A percentile compares a stretch with the other conserved stretches of the same genome.
phyloP scores from a whole-genome alignment of 306 rosid species.

The Dryas alaskensis region DNA sequence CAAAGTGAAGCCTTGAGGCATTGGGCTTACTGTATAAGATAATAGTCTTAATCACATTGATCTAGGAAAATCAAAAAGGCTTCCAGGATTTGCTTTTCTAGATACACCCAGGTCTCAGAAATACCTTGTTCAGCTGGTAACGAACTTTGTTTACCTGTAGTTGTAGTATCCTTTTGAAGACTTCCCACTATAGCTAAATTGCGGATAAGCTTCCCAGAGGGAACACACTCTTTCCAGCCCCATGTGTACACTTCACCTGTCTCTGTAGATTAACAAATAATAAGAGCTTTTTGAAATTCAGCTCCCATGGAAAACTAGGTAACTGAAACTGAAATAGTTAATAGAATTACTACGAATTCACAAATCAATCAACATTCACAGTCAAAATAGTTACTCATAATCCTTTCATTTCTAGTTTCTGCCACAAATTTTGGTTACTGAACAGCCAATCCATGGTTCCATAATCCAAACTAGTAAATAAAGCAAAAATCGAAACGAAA shows the following conservation, averaged over 20 bases:
- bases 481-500: background rate
- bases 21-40: slow-evolving; percentile 45
- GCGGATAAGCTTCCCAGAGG: slow-evolving; percentile 59
- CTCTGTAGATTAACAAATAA: slow-evolving; percentile 38
- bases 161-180: slow-evolving; percentile 42
- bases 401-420: background rate
- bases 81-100: background rate
- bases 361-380: background rate
- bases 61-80: background rate
- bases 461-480: background rate
- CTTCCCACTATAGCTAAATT: slow-evolving; percentile 49
- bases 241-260: slow-evolving; percentile 72
- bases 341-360: background rate
- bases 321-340: background rate
- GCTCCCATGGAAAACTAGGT: background rate
- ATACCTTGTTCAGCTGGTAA: slow-evolving; percentile 57
- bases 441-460: background rate
- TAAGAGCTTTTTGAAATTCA: background rate
- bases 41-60: slow-evolving; percentile 35
- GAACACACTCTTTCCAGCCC: slow-evolving; percentile 98
- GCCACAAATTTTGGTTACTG: background rate
- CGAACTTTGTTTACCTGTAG: slow-evolving; percentile 45
- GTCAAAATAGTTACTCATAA: background rate
- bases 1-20: slow-evolving; percentile 46
- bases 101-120: background rate